Conservation (phyloP, 2,329 filamentous ascomycete species). For the Aspergillus sclerotialis region DNA sequence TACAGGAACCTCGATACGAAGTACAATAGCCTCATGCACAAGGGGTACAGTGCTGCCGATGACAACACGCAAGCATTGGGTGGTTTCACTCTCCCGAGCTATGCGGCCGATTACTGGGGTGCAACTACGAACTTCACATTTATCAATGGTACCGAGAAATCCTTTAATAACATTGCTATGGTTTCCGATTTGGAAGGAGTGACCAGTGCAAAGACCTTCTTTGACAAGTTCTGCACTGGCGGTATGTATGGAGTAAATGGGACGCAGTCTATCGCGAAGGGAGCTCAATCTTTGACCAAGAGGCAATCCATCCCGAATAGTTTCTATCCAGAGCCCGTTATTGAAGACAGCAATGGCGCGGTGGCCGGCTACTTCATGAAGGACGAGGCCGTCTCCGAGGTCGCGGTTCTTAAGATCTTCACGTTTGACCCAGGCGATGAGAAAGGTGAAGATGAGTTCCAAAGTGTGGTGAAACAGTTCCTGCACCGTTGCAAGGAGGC, state of each 20-base stretch:
- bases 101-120: not conserved
- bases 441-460: not conserved
- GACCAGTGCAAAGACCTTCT: not conserved
- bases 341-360: not conserved
- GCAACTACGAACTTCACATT: not conserved
- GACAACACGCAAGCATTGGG: not conserved
- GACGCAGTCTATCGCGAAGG: not conserved
- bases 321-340: not conserved
- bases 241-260: not conserved
- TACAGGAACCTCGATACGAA: not conserved
- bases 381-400: not conserved
- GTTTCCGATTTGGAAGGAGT: not conserved
- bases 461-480: constrained; percentile 9
- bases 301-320: not conserved
- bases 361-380: not conserved
- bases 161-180: not conserved
- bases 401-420: constrained; percentile 1
- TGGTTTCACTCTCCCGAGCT: not conserved
- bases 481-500: constrained; percentile 21
- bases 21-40: not conserved
- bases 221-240: not conserved
- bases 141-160: not conserved
- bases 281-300: not conserved
- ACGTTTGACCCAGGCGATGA: constrained; percentile 1
- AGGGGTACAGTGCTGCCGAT: not conserved